Conservation (phyloP, 805 yeast species). For the Candida nemodendra region DNA sequence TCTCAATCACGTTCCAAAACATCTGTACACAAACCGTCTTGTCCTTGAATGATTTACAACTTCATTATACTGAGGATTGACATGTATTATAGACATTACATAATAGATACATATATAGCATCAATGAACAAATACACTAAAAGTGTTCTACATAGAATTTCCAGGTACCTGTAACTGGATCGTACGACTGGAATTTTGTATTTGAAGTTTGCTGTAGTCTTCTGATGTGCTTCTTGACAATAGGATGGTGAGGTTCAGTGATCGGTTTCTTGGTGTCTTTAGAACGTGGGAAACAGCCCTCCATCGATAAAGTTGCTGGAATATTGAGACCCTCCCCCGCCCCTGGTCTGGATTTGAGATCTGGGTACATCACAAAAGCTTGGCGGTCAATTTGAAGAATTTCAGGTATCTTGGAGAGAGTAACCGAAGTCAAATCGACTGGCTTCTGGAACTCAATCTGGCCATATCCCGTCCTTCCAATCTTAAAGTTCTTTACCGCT, state of each 20-base stretch:
- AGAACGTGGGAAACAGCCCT: slow-evolving; percentile 77
- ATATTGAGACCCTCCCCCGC: slow-evolving; percentile 82
- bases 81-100: too few species aligned
- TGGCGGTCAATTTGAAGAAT: slow-evolving; percentile 60
- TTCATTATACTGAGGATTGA: too few species aligned
- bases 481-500: slow-evolving; percentile 57
- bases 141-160: slow-evolving; percentile 51
- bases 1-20: too few species aligned
- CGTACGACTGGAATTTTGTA: slow-evolving; percentile 71
- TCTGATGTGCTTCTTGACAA: slow-evolving; percentile 65
- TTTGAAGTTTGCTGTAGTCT: slow-evolving; percentile 60
- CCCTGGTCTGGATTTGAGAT: slow-evolving; percentile 55
- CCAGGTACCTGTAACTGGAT: slow-evolving; percentile 74
- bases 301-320: slow-evolving; percentile 68
- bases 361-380: slow-evolving; percentile 71
- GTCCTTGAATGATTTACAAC: too few species aligned
- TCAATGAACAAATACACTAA: too few species aligned
- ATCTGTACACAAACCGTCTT: too few species aligned
- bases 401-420: slow-evolving; percentile 64
- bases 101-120: too few species aligned
- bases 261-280: slow-evolving; percentile 71
- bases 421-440: slow-evolving; percentile 74
- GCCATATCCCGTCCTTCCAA: slow-evolving; percentile 82
- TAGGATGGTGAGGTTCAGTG: slow-evolving; percentile 72
- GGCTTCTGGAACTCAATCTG: slow-evolving; percentile 73